A percentile compares a stretch with the other conserved stretches of the same genome.
Conservation (phyloP, 2,329 filamentous ascomycete species). For the Rhynchosporium agropyri region DNA sequence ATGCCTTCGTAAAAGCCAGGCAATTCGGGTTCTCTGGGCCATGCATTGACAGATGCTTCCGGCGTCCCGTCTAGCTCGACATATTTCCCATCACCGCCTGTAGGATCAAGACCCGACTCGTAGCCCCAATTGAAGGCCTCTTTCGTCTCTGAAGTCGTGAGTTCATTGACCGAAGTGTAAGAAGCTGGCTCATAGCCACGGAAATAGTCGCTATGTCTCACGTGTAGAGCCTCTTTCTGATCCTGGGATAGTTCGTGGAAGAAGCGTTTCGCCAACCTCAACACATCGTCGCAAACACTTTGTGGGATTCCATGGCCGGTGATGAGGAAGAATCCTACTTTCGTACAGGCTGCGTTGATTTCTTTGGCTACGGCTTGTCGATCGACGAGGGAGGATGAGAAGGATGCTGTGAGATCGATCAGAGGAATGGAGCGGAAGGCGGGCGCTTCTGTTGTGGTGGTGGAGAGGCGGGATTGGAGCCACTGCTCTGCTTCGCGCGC, state of each 20-base stretch:
- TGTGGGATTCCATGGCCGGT: conserved; percentile 50
- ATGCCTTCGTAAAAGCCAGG: conserved; percentile 41
- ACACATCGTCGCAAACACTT: conserved; percentile 46
- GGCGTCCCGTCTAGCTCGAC: conserved; percentile 40
- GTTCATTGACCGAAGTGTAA: conserved; percentile 50
- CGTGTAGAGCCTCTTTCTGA: conserved; percentile 48
- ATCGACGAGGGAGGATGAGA: conserved; percentile 34
- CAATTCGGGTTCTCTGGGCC: conserved; percentile 37
- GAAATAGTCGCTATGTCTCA: conserved; percentile 44
- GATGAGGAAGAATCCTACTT: conserved; percentile 44
- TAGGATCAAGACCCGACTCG: conserved; percentile 39
- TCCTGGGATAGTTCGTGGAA: conserved; percentile 51
- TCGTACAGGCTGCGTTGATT: conserved; percentile 39
- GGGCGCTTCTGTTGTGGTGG: conserved; percentile 26
- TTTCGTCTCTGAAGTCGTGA: conserved; percentile 51
- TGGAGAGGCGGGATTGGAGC: conserved; percentile 33
- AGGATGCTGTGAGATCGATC: conserved; percentile 40
- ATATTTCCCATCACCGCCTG: conserved; percentile 41
- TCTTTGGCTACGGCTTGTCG: conserved; percentile 36
- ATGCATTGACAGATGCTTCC: conserved; percentile 36
- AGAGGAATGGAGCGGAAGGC: conserved; percentile 39
- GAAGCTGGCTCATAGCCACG: conserved; percentile 54
- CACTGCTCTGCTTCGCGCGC: conserved; percentile 38
- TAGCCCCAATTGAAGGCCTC: conserved; percentile 45
- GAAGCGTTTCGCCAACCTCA: conserved; percentile 49